Base-by-base conservation (phyloP, 768 basidiomycete genomes). In the Scleroderma citrinum region DNA sequence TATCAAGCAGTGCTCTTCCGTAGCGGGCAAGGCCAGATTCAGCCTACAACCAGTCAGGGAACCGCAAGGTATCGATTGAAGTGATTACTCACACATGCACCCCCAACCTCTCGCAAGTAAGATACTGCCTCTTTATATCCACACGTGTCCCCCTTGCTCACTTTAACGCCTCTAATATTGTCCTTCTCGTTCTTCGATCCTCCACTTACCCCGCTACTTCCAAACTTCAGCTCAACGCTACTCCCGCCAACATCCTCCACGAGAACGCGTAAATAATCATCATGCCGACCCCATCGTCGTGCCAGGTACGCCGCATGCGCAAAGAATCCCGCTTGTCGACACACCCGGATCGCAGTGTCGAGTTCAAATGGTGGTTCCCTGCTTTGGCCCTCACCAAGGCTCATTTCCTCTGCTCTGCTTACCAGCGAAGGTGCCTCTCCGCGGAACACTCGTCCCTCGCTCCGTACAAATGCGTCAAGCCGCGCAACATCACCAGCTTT, bases 271-370 rank as follows among this genome's bases (percentile, higher is more conserved):
- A 99, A 66, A 66, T 92, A 97, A 56, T 97, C 95, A 58, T 94
- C 92, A 56, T 97, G 92, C 19, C 88, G 70, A 26, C 85, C 82
- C 66, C 92, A 98, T 62, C 91, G 90, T 69, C 83, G 83, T 17
- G 96, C 95, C 14, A 99, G 77, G 62, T 94, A 98, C 1, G 83
- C 81, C 1, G 95, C 95, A 61, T 98, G 95, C 48, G 93, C 86
- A 58, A 90, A 96, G 65, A 95, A 98, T 0, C 92, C 92, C 2
- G 93, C 95, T 66, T 98, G 95, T 23, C 96, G 78, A 59, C 94
- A 97, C 24, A 98, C 95, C 3, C 92, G 81, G 46, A 99, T 97
- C 0, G 93, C 96, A 0, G 96, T 99, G 53, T 95, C 92, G 37
- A 99, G 76, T 63, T 98, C 96, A 62, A 98, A 99, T 0, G 95